Base-by-base conservation (phyloP, 371 early-diverging fungal genomes). In the Apophysomyces ossiformis region DNA sequence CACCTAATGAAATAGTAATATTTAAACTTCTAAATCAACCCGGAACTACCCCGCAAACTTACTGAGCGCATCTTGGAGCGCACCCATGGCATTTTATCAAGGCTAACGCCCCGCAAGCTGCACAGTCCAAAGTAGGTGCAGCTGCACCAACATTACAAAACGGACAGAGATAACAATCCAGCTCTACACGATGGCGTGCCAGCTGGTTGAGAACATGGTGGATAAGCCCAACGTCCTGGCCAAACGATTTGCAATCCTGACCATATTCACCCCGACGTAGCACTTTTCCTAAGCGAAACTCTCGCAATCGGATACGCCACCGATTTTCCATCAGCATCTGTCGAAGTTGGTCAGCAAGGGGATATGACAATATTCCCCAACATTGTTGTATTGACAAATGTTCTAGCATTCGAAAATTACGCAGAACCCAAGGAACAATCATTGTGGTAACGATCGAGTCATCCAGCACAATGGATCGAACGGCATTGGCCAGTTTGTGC, bases 51-150 rank as follows among this genome's bases (percentile, higher is more conserved):
- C 32, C 32, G 1, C 32, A 26, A 26, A 11, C 58, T 59, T 60
- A 67, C 64, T 66, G 65, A 47, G 69, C 73, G 18, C 73, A 73
- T n/a, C 46, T 45, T 36, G 73, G 73, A 8, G 73, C 69, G 58
- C 73, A 73, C 7, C 36, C 21, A 1, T 38, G 43, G 57, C 73
- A 73, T 50, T 65, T 69, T 9, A 64, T 62, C 7, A 69, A 38
- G 1, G 61, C 37, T 3, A 73, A 32, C n/a, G 64, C 41, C 0
- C 73, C 73, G 44, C 73, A 73, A 15, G 58, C 45, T 4, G 39
- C 43, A 35, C 73, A 73, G 8, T 64, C 56, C 8, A 73, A 38
- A 35, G 63, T 63, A 16, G 66, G 37, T 5, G 65, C 58, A 15
- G 66, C 50, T 7, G 69, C 69, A 57, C 65, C 68, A 4, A 61